phyloP scores from a whole-genome alignment of 2,329 filamentous ascomycete genomes.

The Fusarium metavorans region DNA sequence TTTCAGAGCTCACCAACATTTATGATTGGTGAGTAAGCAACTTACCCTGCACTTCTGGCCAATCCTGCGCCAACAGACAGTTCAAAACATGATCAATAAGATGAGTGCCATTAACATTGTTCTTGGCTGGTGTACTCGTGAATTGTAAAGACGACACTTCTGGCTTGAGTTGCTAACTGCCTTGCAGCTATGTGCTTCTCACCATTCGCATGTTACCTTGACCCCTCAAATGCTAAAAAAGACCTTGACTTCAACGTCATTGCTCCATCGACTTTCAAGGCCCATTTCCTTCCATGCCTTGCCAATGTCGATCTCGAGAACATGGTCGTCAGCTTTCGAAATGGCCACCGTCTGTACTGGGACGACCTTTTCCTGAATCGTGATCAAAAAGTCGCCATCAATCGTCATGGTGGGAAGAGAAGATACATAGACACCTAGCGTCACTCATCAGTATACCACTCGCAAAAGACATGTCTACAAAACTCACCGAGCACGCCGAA shows the following conservation, averaged over 20 bases:
- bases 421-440: conserved; percentile 78
- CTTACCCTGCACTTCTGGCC: not conserved
- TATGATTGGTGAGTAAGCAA: not conserved
- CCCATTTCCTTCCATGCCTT: conserved; percentile 82
- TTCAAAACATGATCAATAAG: not conserved
- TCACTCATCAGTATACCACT: not conserved
- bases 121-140: not conserved
- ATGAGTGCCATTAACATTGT: not conserved
- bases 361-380: conserved; percentile 78
- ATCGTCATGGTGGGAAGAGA: conserved; percentile 71
- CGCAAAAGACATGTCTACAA: not conserved
- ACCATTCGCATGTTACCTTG: not conserved
- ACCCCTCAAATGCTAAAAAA: conserved; percentile 57
- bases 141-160: not conserved
- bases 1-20: not conserved
- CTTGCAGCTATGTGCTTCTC: not conserved
- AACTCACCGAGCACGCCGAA: conserved; percentile 77
- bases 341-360: conserved; percentile 74
- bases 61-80: not conserved
- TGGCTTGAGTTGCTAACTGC: not conserved
- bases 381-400: conserved; percentile 76
- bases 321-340: conserved; percentile 61
- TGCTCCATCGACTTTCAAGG: conserved; percentile 79
- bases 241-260: conserved; percentile 79
- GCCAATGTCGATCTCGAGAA: conserved; percentile 83